Evolutionary conservation across 345 rosid species (phyloP).

Genomic region (Murraya paniculata): DNA sequence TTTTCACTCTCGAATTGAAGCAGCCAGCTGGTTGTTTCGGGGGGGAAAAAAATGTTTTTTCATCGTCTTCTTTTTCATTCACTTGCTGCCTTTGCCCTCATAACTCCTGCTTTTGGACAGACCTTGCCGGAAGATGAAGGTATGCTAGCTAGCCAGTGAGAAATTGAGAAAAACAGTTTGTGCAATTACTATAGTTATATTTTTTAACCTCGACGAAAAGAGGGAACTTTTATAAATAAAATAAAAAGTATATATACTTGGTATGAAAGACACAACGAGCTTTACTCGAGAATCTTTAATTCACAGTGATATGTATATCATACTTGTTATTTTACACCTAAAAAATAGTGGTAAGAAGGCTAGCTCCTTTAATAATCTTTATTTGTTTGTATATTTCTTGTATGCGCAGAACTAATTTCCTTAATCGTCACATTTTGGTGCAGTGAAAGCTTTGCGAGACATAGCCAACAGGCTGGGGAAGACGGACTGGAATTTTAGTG

Average conservation of each 20-base stretch:
- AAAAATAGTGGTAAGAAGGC: too few relatives aligned
- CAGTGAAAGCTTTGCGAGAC: conserved; percentile 44
- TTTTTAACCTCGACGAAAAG: too few relatives aligned
- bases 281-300: too few relatives aligned
- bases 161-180: background rate
- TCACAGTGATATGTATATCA: too few relatives aligned
- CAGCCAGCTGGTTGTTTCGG: too few relatives aligned
- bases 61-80: conserved; percentile 13
- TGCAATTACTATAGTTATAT: background rate
- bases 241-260: too few relatives aligned
- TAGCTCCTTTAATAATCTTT: too few relatives aligned
- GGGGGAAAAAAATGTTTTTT: background rate
- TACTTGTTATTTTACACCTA: too few relatives aligned
- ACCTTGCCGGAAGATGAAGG: conserved; percentile 39
- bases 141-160: background rate
- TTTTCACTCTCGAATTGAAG: background rate
- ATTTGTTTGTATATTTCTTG: too few relatives aligned
- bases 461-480: conserved; percentile 45
- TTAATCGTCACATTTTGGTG: conserved; percentile 18
- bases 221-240: too few relatives aligned
- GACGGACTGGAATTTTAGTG: conserved; percentile 42
- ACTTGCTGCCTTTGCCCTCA: conserved; percentile 15
- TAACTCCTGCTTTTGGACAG: conserved; percentile 23
- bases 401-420: too few relatives aligned
- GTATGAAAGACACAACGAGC: too few relatives aligned